These are phyloP conservation scores for Aquilaria sinensis DNA, from an alignment of 345 rosid species.

Conservation along the genomic window DNA sequence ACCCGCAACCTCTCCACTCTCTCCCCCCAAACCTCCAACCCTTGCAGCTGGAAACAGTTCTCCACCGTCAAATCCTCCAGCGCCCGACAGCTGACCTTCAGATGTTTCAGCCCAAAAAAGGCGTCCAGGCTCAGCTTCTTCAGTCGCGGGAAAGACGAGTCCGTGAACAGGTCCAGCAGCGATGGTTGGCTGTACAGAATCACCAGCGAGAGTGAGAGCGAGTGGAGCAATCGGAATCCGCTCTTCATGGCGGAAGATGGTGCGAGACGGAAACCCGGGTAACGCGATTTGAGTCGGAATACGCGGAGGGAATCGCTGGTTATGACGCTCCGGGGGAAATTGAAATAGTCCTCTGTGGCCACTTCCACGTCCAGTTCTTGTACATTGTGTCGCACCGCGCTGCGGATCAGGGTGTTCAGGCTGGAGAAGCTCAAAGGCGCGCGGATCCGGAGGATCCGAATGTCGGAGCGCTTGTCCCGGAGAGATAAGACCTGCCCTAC, in stretches of 20 bases:
- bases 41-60: conserved; percentile 45
- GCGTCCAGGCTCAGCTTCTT: conserved; percentile 44
- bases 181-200: conserved; percentile 41
- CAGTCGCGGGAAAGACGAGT: conserved; percentile 54
- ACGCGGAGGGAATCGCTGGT: conserved; percentile 44
- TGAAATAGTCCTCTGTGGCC: conserved; percentile 64
- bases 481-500: conserved; percentile 34
- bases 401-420: conserved; percentile 60
- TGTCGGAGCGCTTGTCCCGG: conserved; percentile 41
- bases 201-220: conserved; percentile 48
- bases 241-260: conserved; percentile 39
- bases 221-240: conserved; percentile 51
- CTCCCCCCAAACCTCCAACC: conserved; percentile 41
- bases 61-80: conserved; percentile 47
- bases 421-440: conserved; percentile 50
- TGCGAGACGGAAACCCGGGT: conserved; percentile 73
- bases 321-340: conserved; percentile 61
- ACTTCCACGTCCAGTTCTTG: conserved; percentile 72
- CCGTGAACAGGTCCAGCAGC: conserved; percentile 57
- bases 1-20: conserved; percentile 47
- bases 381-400: conserved; percentile 61
- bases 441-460: conserved; percentile 57
- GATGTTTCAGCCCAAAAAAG: conserved; percentile 50
- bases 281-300: conserved; percentile 47
- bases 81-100: conserved; percentile 47